Evolutionary conservation across 2,329 filamentous ascomycete species (phyloP).

Genomic region (Neofusicoccum parvum): DNA sequence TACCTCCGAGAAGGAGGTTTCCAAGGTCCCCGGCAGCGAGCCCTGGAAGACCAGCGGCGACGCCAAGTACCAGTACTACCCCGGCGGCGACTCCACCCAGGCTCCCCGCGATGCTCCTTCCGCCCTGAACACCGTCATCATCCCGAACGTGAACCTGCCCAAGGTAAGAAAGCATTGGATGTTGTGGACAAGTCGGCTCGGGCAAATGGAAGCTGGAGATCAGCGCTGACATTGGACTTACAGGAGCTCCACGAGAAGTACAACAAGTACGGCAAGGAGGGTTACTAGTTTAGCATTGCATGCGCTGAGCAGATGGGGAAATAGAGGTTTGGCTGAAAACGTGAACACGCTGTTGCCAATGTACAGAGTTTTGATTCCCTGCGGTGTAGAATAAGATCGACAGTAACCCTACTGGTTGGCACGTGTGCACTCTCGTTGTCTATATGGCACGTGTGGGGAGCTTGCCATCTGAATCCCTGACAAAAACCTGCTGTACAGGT

Average conservation of each 20-base stretch:
- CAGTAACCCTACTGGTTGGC: background rate
- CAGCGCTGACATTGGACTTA: constrained; percentile 1
- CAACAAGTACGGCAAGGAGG: constrained; percentile 99
- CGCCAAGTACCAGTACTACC: constrained; percentile 69
- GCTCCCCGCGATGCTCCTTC: constrained; percentile 87
- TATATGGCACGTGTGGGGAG: no score
- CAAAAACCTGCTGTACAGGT: no score
- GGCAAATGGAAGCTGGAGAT: background rate
- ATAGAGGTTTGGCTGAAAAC: constrained; percentile 11
- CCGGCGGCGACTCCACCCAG: constrained; percentile 76
- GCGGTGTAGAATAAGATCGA: constrained; percentile 20
- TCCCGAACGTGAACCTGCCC: constrained; percentile 90
- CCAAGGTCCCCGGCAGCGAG: constrained; percentile 76
- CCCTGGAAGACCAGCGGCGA: constrained; percentile 75
- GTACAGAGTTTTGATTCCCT: constrained; percentile 22
- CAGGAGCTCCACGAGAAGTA: constrained; percentile 92
- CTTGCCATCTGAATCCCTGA: no score
- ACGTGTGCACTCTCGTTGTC: background rate
- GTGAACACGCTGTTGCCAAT: background rate
- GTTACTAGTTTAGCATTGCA: constrained; percentile 55
- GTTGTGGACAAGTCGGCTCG: background rate
- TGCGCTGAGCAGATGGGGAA: background rate
- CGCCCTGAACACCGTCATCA: constrained; percentile 90
- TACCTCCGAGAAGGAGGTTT: constrained; percentile 77
- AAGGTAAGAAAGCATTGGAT: constrained; percentile 49